Evolutionary conservation across 371 early-diverging fungal species (phyloP).

Genomic region (Modicella reniformis): DNA sequence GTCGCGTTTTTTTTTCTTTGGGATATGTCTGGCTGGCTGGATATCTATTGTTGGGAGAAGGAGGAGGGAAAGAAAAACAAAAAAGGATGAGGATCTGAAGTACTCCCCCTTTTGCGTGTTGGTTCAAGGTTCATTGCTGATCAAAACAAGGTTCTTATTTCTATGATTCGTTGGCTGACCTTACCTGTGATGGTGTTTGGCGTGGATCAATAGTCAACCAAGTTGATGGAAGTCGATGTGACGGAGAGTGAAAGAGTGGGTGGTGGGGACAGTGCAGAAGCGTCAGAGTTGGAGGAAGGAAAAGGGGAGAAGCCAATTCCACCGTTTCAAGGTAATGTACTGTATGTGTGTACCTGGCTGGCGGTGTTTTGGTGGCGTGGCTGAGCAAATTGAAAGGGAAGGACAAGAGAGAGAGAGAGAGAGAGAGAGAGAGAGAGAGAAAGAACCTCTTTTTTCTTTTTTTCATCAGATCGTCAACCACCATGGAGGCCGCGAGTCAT

Average conservation of each 20-base stretch:
- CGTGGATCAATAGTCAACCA: background rate
- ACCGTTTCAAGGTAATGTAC: too few relatives aligned
- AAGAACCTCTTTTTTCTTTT: background rate
- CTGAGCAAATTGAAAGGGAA: background rate
- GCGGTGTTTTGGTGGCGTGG: background rate
- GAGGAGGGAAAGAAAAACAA: background rate
- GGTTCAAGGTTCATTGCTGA: background rate
- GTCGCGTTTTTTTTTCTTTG: background rate
- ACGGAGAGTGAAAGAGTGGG: background rate
- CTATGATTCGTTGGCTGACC: background rate
- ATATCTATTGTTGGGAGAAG: background rate
- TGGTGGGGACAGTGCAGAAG: background rate
- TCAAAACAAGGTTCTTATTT: background rate
- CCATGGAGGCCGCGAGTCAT: too few relatives aligned
- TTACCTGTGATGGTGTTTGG: background rate
- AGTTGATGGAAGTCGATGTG: background rate
- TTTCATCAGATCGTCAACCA: too few relatives aligned
- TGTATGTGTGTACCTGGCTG: background rate
- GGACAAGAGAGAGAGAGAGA: constrained; percentile 5
- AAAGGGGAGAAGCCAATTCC: too few relatives aligned
- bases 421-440: constrained; percentile 6
- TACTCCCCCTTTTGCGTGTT: too few relatives aligned
- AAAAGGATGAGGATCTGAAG: too few relatives aligned
- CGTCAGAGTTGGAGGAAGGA: too few relatives aligned
- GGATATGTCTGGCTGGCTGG: background rate